phyloP scores from a whole-genome alignment of 768 basidiomycete genomes.

The Pilatotrama ljubarskyi region DNA sequence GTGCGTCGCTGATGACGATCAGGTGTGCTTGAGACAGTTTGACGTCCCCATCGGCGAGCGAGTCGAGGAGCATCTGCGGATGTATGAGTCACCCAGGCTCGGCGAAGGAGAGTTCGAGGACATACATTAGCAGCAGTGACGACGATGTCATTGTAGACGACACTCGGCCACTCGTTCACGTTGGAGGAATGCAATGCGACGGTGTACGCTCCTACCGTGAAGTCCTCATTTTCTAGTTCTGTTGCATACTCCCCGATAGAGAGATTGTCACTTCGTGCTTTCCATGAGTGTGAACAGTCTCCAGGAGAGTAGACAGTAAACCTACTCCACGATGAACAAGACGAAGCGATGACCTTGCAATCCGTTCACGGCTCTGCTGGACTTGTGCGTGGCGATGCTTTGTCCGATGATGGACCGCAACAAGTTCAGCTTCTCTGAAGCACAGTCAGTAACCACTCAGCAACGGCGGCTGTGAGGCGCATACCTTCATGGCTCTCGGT shows the following conservation, averaged over 20 bases:
- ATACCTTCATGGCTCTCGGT: conserved; percentile 12
- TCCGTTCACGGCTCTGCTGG: neutral
- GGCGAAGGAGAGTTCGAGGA: neutral
- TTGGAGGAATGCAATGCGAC: conserved; percentile 21
- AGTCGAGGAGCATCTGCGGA: conserved; percentile 42
- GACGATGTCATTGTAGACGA: conserved; percentile 38
- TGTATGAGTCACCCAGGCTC: neutral
- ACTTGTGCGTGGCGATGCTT: conserved; percentile 2
- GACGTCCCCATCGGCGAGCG: conserved; percentile 38
- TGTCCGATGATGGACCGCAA: conserved; percentile 4
- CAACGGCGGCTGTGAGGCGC: neutral
- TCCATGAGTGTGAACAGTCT: neutral
- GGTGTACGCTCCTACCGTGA: conserved; percentile 26
- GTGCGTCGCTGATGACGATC: conserved; percentile 47
- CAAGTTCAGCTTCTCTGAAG: conserved; percentile 15
- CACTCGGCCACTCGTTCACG: conserved; percentile 28
- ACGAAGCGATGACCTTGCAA: conserved; percentile 10
- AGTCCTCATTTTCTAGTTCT: conserved; percentile 33
- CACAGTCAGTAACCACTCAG: neutral
- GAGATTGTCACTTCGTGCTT: conserved; percentile 8
- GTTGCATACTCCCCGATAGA: conserved; percentile 21
- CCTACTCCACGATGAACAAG: conserved; percentile 22
- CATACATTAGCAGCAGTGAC: conserved; percentile 44
- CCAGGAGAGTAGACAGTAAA: neutral
- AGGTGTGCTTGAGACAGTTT: conserved; percentile 45